Evolutionary conservation across 2,329 filamentous ascomycete species (phyloP).

Genomic region (Sclerotinia subarctica): DNA sequence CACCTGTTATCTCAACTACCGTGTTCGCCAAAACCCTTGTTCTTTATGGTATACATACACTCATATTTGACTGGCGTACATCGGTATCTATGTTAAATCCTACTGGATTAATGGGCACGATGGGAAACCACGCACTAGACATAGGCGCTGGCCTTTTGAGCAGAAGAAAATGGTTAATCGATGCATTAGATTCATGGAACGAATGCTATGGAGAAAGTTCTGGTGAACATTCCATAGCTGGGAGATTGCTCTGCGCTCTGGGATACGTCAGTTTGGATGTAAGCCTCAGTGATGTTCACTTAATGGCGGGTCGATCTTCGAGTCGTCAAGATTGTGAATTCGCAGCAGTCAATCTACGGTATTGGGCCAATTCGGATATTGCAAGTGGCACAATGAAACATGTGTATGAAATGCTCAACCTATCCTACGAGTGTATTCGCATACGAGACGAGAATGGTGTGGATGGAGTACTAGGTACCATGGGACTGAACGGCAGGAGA

Average conservation of each 20-base stretch:
- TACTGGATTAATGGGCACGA: constrained; percentile 33
- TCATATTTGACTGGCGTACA: constrained; percentile 37
- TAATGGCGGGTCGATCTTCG: constrained; percentile 32
- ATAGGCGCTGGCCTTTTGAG: constrained; percentile 31
- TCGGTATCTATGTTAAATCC: constrained; percentile 35
- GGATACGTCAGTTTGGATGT: constrained; percentile 34
- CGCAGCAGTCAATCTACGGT: constrained; percentile 34
- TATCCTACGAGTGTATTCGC: constrained; percentile 5
- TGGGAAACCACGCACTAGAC: constrained; percentile 30
- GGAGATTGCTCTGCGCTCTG: constrained; percentile 30
- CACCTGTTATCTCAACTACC: constrained; percentile 28
- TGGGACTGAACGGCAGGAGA: neutral
- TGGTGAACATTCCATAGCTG: constrained; percentile 19
- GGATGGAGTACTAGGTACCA: neutral
- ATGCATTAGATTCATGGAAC: constrained; percentile 32
- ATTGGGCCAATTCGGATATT: constrained; percentile 35
- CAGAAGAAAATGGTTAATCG: constrained; percentile 29
- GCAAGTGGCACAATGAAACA: constrained; percentile 32
- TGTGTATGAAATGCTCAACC: constrained; percentile 23
- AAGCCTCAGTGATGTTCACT: constrained; percentile 34
- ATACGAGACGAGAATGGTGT: neutral
- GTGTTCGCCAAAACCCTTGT: constrained; percentile 34
- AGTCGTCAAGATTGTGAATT: constrained; percentile 32
- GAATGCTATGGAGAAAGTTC: constrained; percentile 29
- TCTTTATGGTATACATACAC: constrained; percentile 35